Conservation (phyloP, 352 stramenopile genomes). For the Globisporangium rhizosaccharum region DNA sequence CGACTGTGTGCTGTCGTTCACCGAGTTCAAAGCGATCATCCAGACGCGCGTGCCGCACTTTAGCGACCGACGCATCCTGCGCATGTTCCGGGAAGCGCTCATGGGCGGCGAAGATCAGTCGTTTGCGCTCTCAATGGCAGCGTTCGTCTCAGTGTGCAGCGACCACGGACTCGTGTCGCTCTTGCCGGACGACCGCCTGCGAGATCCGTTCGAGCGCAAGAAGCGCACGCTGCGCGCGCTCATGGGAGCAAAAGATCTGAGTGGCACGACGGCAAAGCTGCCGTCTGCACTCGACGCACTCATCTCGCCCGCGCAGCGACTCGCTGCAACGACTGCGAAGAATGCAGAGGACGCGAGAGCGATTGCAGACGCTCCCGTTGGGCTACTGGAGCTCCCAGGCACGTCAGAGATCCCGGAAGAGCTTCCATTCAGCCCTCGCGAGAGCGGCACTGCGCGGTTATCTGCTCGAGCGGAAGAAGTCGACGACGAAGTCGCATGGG, state of each 20-base stretch:
- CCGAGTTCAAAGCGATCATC: slow-evolving; percentile 65
- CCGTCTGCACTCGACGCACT: slow-evolving; percentile 4
- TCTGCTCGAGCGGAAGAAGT: slow-evolving; percentile 38
- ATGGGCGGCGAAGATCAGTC: slow-evolving; percentile 59
- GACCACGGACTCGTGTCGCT: slow-evolving; percentile 68
- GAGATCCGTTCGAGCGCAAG: slow-evolving; percentile 32
- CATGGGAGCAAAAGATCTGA: background rate
- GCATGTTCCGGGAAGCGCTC: slow-evolving; percentile 73
- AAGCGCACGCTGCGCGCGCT: background rate
- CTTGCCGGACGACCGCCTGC: slow-evolving; percentile 50
- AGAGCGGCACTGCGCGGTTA: background rate
- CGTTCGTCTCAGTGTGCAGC: slow-evolving; percentile 64
- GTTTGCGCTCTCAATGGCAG: slow-evolving; percentile 65
- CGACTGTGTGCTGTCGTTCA: slow-evolving; percentile 62
- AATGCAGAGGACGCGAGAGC: background rate
- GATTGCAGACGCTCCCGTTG: background rate
- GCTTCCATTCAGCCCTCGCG: slow-evolving; percentile 1
- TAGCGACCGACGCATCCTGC: slow-evolving; percentile 60
- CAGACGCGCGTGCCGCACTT: slow-evolving; percentile 47
- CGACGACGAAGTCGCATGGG: slow-evolving; percentile 27
- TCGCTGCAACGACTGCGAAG: background rate
- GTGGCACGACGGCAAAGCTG: background rate
- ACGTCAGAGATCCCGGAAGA: slow-evolving; percentile 35
- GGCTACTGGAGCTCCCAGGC: slow-evolving; percentile 1
- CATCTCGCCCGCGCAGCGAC: slow-evolving; percentile 2